Base-by-base conservation (phyloP, 495 filamentous ascomycete genomes). In the Aspergillus steynii region DNA sequence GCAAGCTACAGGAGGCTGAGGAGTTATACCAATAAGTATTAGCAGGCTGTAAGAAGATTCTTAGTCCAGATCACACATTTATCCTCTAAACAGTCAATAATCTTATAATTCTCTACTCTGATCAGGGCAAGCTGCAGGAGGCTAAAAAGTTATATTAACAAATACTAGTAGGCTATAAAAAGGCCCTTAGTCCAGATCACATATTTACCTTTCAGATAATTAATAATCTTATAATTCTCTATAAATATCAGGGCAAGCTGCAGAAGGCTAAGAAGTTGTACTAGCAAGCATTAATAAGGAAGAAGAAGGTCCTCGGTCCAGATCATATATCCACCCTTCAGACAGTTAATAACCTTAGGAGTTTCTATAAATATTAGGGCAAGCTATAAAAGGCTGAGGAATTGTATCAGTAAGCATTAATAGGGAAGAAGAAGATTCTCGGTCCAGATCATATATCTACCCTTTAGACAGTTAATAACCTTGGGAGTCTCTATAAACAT, bases 1-100 rank as follows among this genome's bases (percentile, higher is more conserved):
- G 71, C 26, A 77, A 75, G 66, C 58, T 74, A 56, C 49, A 65
- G 1, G 65, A 78, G 64, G 72, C 78, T 60, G 75, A 79, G 61
- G 50, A 68, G 53, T 71, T 76, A 61, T 78, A 72, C 61, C 50
- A 63, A 52, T 60, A 68, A 46, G 70, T 61, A 25, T 14, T 50
- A 10, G 61, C 52, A 65, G 68, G 68, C 51, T 60, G 68, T 1
- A 69, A 79, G 64, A 77, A 77, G 58, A 67, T 68, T 37, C 63
- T 72, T 0, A 75, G 75, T 29, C 66, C 64, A 9, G 68, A 74
- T 34, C 71, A 79, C 60, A 62, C 46, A 28, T 72, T 61, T 45
- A 78, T 68, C 26, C 69, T 78, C 9, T 47, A 61, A 15, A 80
- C 72, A 51, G 57, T 79, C 32, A 59, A 71, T 58, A 73, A 77